A percentile compares a stretch with the other conserved stretches of the same genome.
Evolutionary conservation across 2,329 filamentous ascomycete species (phyloP).

Genomic region (Colletotrichum plurivorum): DNA sequence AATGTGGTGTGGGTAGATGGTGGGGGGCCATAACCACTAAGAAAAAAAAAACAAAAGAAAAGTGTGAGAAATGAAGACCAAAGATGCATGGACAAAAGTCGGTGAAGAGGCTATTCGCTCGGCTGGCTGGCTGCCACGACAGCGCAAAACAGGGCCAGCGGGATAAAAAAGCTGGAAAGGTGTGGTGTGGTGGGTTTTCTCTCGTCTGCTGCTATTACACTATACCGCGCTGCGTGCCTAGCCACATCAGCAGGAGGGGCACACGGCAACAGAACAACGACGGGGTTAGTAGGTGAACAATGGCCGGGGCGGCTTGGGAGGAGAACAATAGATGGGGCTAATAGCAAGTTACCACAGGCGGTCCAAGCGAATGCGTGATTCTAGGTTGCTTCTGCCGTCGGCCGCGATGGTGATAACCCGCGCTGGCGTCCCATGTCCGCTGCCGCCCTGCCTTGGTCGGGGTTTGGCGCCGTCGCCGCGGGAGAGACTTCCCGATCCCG

Average conservation of each 20-base stretch:
- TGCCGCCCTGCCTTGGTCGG: not conserved
- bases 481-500: slow-evolving; percentile 10
- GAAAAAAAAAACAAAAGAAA: not conserved
- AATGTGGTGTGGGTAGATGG: not conserved
- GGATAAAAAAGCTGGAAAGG: not conserved
- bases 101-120: slow-evolving; percentile 34
- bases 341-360: not conserved
- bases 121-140: slow-evolving; percentile 37
- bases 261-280: slow-evolving; percentile 10
- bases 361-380: too few relatives aligned
- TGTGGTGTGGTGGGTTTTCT: slow-evolving; percentile 6
- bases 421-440: not conserved
- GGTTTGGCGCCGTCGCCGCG: slow-evolving; percentile 2
- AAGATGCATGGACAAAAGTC: slow-evolving; percentile 36
- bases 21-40: slow-evolving; percentile 1
- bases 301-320: not conserved
- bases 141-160: slow-evolving; percentile 12
- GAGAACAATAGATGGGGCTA: not conserved
- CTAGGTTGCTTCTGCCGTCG: too few relatives aligned
- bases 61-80: not conserved
- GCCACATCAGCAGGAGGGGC: slow-evolving; percentile 1
- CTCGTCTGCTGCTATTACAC: too few relatives aligned
- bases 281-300: slow-evolving; percentile 1
- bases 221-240: too few relatives aligned
- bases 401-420: too few relatives aligned